These are phyloP conservation scores for Volvariella volvacea DNA, from an alignment of 1,284 basidiomycete genomes.

Conservation along the genomic window DNA sequence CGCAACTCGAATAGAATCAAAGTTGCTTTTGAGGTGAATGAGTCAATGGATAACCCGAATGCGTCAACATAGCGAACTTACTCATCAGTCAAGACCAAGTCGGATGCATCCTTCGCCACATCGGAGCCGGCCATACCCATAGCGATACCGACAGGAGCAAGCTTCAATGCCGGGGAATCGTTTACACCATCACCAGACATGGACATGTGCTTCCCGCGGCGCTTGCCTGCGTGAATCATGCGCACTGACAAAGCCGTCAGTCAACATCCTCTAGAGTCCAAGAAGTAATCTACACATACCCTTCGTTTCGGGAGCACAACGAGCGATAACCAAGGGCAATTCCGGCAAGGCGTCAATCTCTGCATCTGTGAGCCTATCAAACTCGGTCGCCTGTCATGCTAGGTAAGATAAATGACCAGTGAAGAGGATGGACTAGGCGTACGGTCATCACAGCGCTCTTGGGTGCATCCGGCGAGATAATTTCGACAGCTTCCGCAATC, in stretches of 20 bases:
- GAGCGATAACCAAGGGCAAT: slow-evolving; percentile 32
- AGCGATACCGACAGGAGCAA: slow-evolving; percentile 57
- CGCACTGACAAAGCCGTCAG: slow-evolving; percentile 22
- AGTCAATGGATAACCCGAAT: not conserved
- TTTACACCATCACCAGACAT: slow-evolving; percentile 64
- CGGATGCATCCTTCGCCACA: slow-evolving; percentile 57
- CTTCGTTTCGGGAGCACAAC: slow-evolving; percentile 42
- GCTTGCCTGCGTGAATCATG: slow-evolving; percentile 41
- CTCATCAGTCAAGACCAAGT: slow-evolving; percentile 64
- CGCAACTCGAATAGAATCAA: slow-evolving; percentile 62
- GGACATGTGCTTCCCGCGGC: slow-evolving; percentile 37
- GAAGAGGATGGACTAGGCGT: not conserved
- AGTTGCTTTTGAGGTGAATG: slow-evolving; percentile 41
- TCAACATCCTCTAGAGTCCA: not conserved
- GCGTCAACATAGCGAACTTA: slow-evolving; percentile 11
- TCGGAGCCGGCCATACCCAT: slow-evolving; percentile 67
- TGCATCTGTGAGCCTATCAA: slow-evolving; percentile 57
- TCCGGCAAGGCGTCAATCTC: slow-evolving; percentile 43
- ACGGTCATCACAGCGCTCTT: slow-evolving; percentile 51
- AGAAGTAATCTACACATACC: slow-evolving; percentile 16
- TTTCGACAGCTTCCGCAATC: slow-evolving; percentile 55
- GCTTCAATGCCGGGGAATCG: slow-evolving; percentile 59
- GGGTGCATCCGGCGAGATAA: slow-evolving; percentile 60
- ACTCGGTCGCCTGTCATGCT: slow-evolving; percentile 32
- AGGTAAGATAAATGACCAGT: too few species aligned